Evolutionary conservation across 768 basidiomycete species (phyloP).

Genomic region (Coprinopsis strossmayeri): DNA sequence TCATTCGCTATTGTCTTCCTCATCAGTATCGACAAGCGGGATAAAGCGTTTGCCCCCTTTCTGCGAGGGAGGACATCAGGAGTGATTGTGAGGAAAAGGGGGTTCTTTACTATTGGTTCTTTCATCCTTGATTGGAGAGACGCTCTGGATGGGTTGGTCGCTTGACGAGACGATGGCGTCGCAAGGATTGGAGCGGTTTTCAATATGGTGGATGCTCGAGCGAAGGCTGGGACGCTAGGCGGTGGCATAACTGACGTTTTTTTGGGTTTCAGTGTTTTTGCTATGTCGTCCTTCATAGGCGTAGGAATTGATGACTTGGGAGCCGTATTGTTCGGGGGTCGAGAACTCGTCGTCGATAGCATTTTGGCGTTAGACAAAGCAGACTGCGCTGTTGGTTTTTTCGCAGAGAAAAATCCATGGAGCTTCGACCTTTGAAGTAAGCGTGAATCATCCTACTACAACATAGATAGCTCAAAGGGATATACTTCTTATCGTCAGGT

Average conservation of each 20-base stretch:
- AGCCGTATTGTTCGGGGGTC: too few relatives aligned
- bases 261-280: too few relatives aligned
- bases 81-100: background rate
- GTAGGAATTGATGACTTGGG: too few relatives aligned
- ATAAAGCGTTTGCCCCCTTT: constrained; percentile 43
- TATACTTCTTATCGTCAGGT: background rate
- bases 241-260: too few relatives aligned
- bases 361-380: too few relatives aligned
- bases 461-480: background rate
- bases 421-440: too few relatives aligned
- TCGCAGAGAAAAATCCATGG: too few relatives aligned
- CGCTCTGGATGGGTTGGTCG: background rate
- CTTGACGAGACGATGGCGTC: background rate
- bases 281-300: too few relatives aligned
- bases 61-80: background rate
- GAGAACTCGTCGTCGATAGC: too few relatives aligned
- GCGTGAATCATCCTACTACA: too few relatives aligned
- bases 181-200: background rate
- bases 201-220: background rate
- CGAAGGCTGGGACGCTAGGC: too few relatives aligned
- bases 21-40: constrained; percentile 39
- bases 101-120: constrained; percentile 14
- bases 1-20: constrained; percentile 24
- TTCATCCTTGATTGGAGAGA: background rate
- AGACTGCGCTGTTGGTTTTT: too few relatives aligned